A percentile compares a stretch with the other conserved stretches of the same genome.
phyloP scores from a whole-genome alignment of 805 yeast species.

The Millerozyma miso region DNA sequence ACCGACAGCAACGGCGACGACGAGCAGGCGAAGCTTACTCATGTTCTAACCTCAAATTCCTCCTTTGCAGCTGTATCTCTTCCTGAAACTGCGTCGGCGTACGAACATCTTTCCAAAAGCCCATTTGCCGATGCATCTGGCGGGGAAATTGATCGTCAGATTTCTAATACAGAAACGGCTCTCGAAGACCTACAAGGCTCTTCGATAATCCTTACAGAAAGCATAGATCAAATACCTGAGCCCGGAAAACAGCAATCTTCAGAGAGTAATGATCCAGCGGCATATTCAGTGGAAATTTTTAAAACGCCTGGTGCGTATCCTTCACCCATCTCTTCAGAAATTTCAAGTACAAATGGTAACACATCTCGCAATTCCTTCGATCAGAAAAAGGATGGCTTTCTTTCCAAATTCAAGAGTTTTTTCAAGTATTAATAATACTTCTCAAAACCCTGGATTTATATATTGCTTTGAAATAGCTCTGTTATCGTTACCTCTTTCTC shows the following conservation, averaged over 20 bases:
- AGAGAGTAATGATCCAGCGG: background rate
- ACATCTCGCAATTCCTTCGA: constrained; percentile 7
- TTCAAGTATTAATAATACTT: constrained; percentile 27
- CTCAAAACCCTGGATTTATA: no score
- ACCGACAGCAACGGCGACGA: background rate
- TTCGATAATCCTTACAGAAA: constrained; percentile 2
- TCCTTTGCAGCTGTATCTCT: constrained; percentile 37
- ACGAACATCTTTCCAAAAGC: constrained; percentile 8
- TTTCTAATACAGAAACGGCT: constrained; percentile 1
- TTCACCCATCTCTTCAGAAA: background rate
- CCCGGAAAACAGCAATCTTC: background rate
- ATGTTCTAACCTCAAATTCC: constrained; percentile 26
- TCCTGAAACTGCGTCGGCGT: constrained; percentile 15
- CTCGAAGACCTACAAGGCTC: constrained; percentile 16
- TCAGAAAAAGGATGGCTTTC: constrained; percentile 18
- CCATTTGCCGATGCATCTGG: background rate
- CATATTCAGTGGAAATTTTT: constrained; percentile 10
- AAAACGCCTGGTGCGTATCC: constrained; percentile 19
- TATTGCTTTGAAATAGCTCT: no score
- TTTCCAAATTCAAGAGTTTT: constrained; percentile 29
- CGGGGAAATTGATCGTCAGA: constrained; percentile 5
- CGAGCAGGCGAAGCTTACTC: constrained; percentile 12
- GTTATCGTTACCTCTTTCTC: no score
- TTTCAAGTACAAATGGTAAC: background rate
- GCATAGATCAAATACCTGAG: background rate